Evolutionary conservation across 768 basidiomycete species (phyloP).

Genomic region (Lanmaoa rubissima): DNA sequence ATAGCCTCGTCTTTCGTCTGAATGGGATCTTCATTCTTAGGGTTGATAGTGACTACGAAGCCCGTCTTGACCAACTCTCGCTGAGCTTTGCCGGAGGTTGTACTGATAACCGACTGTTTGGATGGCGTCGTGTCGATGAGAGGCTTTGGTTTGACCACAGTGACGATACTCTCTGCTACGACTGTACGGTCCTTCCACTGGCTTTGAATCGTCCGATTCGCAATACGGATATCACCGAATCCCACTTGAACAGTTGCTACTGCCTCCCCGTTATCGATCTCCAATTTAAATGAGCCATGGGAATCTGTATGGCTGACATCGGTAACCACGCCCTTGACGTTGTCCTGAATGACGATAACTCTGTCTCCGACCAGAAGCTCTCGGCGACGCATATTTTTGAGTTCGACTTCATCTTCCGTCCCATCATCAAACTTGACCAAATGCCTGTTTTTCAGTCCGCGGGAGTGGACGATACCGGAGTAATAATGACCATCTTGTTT

Average conservation of each 20-base stretch:
- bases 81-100: constrained; percentile 34
- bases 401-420: constrained; percentile 43
- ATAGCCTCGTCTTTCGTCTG: constrained; percentile 44
- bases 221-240: constrained; percentile 46
- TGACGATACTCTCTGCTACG: constrained; percentile 40
- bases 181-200: constrained; percentile 57
- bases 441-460: constrained; percentile 36
- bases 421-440: constrained; percentile 67
- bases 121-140: constrained; percentile 47
- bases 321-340: constrained; percentile 29
- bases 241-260: constrained; percentile 26
- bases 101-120: constrained; percentile 40
- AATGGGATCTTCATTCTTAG: constrained; percentile 34
- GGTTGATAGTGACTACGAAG: constrained; percentile 55
- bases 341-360: constrained; percentile 40
- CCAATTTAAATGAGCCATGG: constrained; percentile 35
- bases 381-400: constrained; percentile 53
- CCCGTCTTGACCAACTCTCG: constrained; percentile 49
- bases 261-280: constrained; percentile 38
- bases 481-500: constrained; percentile 58
- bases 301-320: constrained; percentile 33
- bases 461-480: constrained; percentile 51
- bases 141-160: constrained; percentile 39
- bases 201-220: constrained; percentile 45
- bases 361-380: constrained; percentile 55